A percentile compares a stretch with the other conserved stretches of the same genome.
These are phyloP conservation scores for Cyclotella sp. DNA, from an alignment of 108 stramenopile genomes.

Conservation along the genomic window DNA sequence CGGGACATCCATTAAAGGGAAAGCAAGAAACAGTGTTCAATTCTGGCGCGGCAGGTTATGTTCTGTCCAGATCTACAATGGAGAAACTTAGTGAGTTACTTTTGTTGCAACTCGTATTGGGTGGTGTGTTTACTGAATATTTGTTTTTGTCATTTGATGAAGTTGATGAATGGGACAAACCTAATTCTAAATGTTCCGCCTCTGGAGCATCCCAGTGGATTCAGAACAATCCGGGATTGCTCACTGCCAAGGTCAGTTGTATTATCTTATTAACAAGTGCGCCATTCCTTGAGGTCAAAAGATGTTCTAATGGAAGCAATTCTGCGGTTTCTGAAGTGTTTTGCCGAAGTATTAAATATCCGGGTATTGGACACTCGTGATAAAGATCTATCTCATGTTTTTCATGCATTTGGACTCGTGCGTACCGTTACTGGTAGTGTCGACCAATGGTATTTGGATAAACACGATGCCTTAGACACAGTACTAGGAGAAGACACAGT, in stretches of 20 bases:
- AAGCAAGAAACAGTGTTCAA: conserved; percentile 75
- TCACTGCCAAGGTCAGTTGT: conserved; percentile 46
- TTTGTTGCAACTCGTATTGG: background rate
- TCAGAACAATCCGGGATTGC: conserved; percentile 82
- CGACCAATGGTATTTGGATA: conserved; percentile 86
- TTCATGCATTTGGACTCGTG: conserved; percentile 77
- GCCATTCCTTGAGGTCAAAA: too few species aligned
- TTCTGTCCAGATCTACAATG: conserved; percentile 81
- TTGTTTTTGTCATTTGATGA: background rate
- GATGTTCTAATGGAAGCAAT: too few species aligned
- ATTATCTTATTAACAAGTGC: too few species aligned
- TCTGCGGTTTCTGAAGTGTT: conserved; percentile 46
- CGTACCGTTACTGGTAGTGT: conserved; percentile 75
- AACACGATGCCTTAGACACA: conserved; percentile 68
- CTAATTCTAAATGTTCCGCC: conserved; percentile 59
- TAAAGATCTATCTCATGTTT: conserved; percentile 67
- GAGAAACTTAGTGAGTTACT: conserved; percentile 46
- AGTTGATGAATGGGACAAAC: conserved; percentile 68
- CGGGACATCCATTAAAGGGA: conserved; percentile 80
- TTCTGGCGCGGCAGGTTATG: conserved; percentile 88
- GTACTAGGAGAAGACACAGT: conserved; percentile 52
- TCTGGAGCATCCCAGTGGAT: conserved; percentile 64
- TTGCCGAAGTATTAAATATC: conserved; percentile 60
- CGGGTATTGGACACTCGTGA: conserved; percentile 73
- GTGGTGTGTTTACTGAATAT: background rate